Base-by-base conservation (phyloP, 2,329 filamentous ascomycete genomes). In the Simplicillium sp. region DNA sequence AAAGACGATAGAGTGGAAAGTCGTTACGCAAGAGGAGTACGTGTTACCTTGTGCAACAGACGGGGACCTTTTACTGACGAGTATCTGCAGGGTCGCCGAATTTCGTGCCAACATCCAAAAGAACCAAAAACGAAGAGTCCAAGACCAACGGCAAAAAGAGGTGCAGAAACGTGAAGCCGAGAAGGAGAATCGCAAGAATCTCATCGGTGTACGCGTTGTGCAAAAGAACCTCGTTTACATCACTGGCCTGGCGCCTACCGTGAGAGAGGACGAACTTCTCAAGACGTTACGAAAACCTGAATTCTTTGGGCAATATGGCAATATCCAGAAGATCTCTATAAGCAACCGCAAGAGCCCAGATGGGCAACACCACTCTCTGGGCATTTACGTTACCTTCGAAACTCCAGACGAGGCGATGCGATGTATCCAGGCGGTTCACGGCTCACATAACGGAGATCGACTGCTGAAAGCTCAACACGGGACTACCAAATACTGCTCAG, bases 201-300 rank as follows among this genome's bases (percentile, higher is more conserved):
- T 98, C 20, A 87, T 94, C 40, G 92, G 92, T 43, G 86, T 98
- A 37, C 80, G 92, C 37, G 92, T 98, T 35, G 87, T 97, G 33
- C 92, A 98, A 65, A 97, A 97, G 70, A 98, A 98, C 58, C 77
- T 98, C 36, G 92, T 98, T 48, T 98, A 98, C 62, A 90, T 98
- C 48, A 95, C 94, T 29, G 92, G 92, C 38, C 72, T 98, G 18
- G 94, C 86, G 47, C 92, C 92, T 11, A 89, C 84, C 29, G 87
- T 94, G 46, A 83, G 87, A 48, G 92, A 98, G 64, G 89, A 97
- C 58, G 87, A 90, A 52, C 71, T 98, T 3, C 74, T 97, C 36
- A 87, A 90, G 61, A 96, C 89, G 0, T 69, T 98, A 36, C 82
- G 94, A 42, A 89, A 89, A 46, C 80, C 81, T 37, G 85, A 96